Conservation (phyloP, 2,329 filamentous ascomycete genomes). For the Fusarium cicatricum region DNA sequence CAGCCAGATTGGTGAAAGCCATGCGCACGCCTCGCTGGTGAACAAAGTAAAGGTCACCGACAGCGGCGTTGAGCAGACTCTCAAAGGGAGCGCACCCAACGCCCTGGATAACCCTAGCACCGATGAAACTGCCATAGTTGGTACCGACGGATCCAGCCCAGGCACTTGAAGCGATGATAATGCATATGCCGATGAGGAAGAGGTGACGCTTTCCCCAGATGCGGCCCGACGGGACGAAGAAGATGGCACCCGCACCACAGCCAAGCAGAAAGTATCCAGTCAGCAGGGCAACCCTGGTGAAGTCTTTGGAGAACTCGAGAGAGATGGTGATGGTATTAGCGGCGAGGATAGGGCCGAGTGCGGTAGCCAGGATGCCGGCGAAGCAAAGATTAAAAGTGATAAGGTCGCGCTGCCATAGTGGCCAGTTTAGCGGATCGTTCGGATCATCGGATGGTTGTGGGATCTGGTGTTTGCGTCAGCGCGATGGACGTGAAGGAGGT, state of each 20-base stretch:
- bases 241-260: slow-evolving; percentile 79
- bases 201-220: slow-evolving; percentile 94
- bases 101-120: slow-evolving; percentile 85
- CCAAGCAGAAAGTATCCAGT: slow-evolving; percentile 90
- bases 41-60: slow-evolving; percentile 91
- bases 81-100: slow-evolving; percentile 90
- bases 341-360: slow-evolving; percentile 85
- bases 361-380: slow-evolving; percentile 82
- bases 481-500: background rate
- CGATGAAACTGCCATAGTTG: slow-evolving; percentile 77
- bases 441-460: slow-evolving; percentile 92
- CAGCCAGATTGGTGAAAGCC: slow-evolving; percentile 73
- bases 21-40: slow-evolving; percentile 86
- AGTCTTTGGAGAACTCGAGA: slow-evolving; percentile 68
- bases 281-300: slow-evolving; percentile 81
- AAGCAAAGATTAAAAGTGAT: slow-evolving; percentile 82
- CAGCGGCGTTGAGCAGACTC: slow-evolving; percentile 84
- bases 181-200: slow-evolving; percentile 78
- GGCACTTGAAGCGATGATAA: slow-evolving; percentile 76
- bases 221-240: slow-evolving; percentile 87
- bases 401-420: slow-evolving; percentile 82
- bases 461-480: slow-evolving; percentile 47
- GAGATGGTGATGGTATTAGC: slow-evolving; percentile 85
- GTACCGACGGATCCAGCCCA: slow-evolving; percentile 78
- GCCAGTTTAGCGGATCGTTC: slow-evolving; percentile 88